Evolutionary conservation across 1,284 basidiomycete genomes (phyloP).

Genomic region (Microbotryum lychnidis-dioicae): DNA sequence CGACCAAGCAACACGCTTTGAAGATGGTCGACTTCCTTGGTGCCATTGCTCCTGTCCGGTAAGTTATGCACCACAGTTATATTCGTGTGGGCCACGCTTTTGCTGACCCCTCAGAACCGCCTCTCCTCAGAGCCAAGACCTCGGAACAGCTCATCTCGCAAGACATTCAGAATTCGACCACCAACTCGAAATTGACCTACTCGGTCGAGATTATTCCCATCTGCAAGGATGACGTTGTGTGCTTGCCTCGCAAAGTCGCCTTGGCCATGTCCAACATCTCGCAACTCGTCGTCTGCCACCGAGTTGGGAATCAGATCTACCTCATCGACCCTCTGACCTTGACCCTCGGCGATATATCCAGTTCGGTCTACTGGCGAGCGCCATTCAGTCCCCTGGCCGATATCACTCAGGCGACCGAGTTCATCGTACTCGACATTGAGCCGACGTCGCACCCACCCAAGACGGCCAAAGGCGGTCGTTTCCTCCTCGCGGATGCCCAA

Average conservation of each 20-base stretch:
- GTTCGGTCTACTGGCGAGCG: constrained; percentile 81
- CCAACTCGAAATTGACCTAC: constrained; percentile 97
- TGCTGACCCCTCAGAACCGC: background rate
- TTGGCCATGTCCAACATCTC: constrained; percentile 75
- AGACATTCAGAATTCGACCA: constrained; percentile 84
- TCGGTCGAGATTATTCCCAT: constrained; percentile 94
- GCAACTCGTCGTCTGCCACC: constrained; percentile 76
- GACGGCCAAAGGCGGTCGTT: constrained; percentile 38
- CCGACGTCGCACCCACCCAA: constrained; percentile 50
- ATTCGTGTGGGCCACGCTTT: background rate
- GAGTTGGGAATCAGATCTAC: constrained; percentile 85
- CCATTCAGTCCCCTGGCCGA: constrained; percentile 78
- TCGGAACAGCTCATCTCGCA: constrained; percentile 89
- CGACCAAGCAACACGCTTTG: constrained; percentile 77
- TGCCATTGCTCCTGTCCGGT: constrained; percentile 64
- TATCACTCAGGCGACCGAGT: constrained; percentile 82
- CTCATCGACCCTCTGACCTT: constrained; percentile 83
- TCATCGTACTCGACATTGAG: constrained; percentile 91
- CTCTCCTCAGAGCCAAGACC: constrained; percentile 59
- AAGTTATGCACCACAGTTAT: constrained; percentile 33
- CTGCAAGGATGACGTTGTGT: constrained; percentile 96
- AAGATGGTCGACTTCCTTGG: constrained; percentile 96
- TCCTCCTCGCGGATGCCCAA: constrained; percentile 85
- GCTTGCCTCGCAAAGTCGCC: constrained; percentile 74
- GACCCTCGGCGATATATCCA: constrained; percentile 68